Evolutionary conservation across 768 basidiomycete genomes (phyloP), one percentile per base, ranked within the genome.

Genomic region (Trametes maxima): DNA sequence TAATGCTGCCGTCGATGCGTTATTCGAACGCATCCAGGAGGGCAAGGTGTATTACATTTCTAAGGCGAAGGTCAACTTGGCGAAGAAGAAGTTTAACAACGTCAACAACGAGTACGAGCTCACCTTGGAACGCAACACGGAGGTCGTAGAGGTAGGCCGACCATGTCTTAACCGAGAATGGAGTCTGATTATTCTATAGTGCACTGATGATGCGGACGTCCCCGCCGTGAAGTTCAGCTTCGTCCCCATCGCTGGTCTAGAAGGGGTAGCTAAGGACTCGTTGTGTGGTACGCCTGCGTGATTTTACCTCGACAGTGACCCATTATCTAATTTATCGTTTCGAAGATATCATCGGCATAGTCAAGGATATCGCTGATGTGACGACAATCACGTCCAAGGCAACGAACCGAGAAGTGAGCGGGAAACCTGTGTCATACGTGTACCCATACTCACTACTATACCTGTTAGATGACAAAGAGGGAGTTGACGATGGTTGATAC

Each of bases 71-170:
- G 89, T 98, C 70, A 93, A 94, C 69, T 86, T 98, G 14, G 96
- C 95, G 35, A 98, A 97, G 79, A 98, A 95, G 77, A 95, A 97
- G 75, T 99, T 96, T 74, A 90, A 85, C 36, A 94, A 92, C 70
- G 75, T 96, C 51, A 77, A 81, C 64, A 97, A 95, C 70, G 95
- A 98, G 70, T 98, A 98, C 69, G 95, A 98, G 72, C 84, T 99
- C 64, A 81, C 78, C 51, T 79, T 99, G n/a, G 93, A 95, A 65
- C 85, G 83, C 63, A 81, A 84, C 58, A 94, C 94, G 0, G 90
- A 92, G 62, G 79, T 98, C 21, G 89, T 92, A 71, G 92, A 94
- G 80, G 92, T 92, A 58, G 22, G 51, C 22, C 39, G 11, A 24
- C 36, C 19, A 1, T 1, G 4, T 6, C 11, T 24, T 8, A 2